Evolutionary conservation across 208 protist genomes (phyloP), one percentile per base, ranked within the genome.

Genomic region (Trichomonas gallinae): DNA sequence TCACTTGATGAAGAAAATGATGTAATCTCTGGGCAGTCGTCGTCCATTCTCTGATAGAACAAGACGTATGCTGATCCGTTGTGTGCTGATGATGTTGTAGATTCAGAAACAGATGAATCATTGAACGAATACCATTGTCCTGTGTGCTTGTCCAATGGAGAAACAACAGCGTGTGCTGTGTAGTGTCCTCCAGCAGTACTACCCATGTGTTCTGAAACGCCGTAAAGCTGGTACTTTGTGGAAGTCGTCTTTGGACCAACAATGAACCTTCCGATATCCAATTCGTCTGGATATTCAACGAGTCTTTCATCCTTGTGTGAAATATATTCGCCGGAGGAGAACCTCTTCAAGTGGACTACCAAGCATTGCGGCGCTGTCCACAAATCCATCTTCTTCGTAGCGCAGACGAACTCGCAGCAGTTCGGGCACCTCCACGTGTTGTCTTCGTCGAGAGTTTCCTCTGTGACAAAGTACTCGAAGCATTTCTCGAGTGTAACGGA

Each of bases 31-130:
- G 58, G 58, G 26, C 58, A 72, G 4, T 72, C 58, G 2, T 72
- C 58, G 42, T 85, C 81, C 26, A 85, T 85, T 93, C 87, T 93
- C 46, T 93, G 44, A 15, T 93, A 93, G 44, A 93, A 93, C 26
- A 93, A 51, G 34, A 93, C 87, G 38, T 93, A 93, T 17, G 87
- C 87, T 8, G 40, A 48, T 34, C 26, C n/a, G 38, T 93, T 48
- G 13, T 51, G 42, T 38, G 87, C 87, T 38, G 11, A 38, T 17
- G 17, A 11, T n/a, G 42, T 44, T 34, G 40, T 38, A 17, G 87
- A 48, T 51, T 93, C 23, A n/a, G 2, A 38, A 17, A 36, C 44
- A 38, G 21, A 34, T 26, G 87, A 93, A 51, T 93, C 87, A 38
- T 93, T 93, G 31, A 93, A 93, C 21, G 17, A 58, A 36, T 93